These are phyloP conservation scores for Gnomoniopsis smithogilvyi DNA, from an alignment of 2,329 filamentous ascomycete genomes.

Conservation along the genomic window DNA sequence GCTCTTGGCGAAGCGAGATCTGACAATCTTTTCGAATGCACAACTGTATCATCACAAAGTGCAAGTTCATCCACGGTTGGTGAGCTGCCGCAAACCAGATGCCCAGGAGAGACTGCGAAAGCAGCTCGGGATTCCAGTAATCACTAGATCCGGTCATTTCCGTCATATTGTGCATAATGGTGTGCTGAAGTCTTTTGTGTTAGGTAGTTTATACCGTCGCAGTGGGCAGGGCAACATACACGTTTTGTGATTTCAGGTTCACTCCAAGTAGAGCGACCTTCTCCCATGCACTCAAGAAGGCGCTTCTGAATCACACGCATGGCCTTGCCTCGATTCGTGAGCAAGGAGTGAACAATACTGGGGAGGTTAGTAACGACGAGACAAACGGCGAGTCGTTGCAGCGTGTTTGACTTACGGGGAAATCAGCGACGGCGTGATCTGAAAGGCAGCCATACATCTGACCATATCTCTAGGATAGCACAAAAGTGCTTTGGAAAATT, in stretches of 20 bases:
- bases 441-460: background rate
- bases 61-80: conserved; percentile 1
- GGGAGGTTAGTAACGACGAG: background rate
- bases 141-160: background rate
- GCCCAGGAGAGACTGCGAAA: conserved; percentile 1
- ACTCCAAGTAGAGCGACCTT: background rate
- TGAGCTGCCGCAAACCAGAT: conserved; percentile 2
- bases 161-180: conserved; percentile 1
- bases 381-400: background rate
- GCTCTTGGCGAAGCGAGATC: background rate
- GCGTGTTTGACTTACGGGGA: background rate
- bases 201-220: too few relatives aligned
- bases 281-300: background rate
- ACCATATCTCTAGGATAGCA: background rate
- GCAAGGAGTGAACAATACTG: background rate
- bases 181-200: too few relatives aligned
- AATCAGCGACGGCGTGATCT: background rate
- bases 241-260: background rate
- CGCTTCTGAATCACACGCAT: background rate
- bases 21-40: background rate
- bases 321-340: background rate
- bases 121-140: background rate
- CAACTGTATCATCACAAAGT: background rate
- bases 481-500: background rate
- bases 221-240: background rate